These are phyloP conservation scores for Penicillium hordei DNA, from an alignment of 2,329 filamentous ascomycete species.

Conservation along the genomic window DNA sequence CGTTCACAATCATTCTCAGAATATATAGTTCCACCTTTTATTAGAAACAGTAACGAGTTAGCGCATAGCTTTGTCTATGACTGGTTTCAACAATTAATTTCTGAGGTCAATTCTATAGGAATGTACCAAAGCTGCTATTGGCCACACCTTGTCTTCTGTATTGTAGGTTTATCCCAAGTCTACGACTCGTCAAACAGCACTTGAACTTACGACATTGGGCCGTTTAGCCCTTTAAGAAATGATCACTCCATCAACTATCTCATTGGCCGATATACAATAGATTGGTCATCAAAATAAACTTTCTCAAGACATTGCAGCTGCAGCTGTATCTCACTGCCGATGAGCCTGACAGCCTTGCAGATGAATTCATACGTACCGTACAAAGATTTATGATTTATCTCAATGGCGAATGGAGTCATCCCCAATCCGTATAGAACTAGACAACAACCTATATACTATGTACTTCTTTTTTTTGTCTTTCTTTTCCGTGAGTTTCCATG, in stretches of 20 bases:
- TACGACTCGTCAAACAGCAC: background rate
- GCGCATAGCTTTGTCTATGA: background rate
- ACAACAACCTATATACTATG: background rate
- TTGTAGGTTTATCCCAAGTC: background rate
- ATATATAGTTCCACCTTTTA: background rate
- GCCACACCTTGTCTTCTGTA: background rate
- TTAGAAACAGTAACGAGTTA: background rate
- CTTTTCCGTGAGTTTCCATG: background rate
- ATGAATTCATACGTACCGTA: background rate
- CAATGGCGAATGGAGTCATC: background rate
- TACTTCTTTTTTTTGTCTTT: background rate
- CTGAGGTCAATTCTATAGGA: too few relatives aligned
- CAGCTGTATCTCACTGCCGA: background rate
- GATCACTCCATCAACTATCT: too few relatives aligned
- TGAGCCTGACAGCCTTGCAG: background rate
- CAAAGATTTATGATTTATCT: background rate
- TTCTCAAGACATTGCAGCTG: background rate
- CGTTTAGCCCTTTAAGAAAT: background rate
- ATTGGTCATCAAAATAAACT: background rate
- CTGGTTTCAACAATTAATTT: background rate
- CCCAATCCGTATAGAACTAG: too few relatives aligned
- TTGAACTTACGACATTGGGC: background rate
- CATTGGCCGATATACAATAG: background rate
- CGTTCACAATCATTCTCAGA: background rate
- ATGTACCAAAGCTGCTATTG: background rate